A percentile compares a stretch with the other conserved stretches of the same genome.
phyloP scores from a whole-genome alignment of 2,329 filamentous ascomycete genomes.

The Exophiala alcalophila region DNA sequence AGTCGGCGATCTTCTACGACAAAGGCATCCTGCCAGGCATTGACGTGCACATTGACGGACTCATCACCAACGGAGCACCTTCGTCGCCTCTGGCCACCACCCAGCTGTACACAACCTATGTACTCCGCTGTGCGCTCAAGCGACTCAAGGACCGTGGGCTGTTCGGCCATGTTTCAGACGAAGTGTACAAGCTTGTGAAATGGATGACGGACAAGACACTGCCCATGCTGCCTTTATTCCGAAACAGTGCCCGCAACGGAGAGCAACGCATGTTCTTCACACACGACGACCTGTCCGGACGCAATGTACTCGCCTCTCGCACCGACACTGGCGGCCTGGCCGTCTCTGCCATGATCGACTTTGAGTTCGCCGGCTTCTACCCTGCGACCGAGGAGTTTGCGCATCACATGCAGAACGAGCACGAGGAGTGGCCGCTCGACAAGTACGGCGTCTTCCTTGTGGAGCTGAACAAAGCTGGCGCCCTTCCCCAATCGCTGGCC shows the following conservation, averaged over 20 bases:
- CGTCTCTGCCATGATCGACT: slow-evolving; percentile 34
- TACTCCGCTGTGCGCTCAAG: slow-evolving; percentile 9
- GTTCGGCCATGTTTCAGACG: slow-evolving; percentile 15
- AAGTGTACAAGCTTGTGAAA: slow-evolving; percentile 14
- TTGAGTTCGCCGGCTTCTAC: slow-evolving; percentile 35
- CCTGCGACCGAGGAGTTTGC: slow-evolving; percentile 34
- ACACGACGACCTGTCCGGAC: slow-evolving; percentile 30
- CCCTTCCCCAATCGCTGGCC: slow-evolving; percentile 14
- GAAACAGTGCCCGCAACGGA: neutral
- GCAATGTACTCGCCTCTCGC: slow-evolving; percentile 32
- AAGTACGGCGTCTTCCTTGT: slow-evolving; percentile 18
- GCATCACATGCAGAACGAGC: slow-evolving; percentile 20
- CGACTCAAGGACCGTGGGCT: slow-evolving; percentile 14
- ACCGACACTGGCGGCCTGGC: slow-evolving; percentile 14
- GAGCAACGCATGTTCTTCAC: slow-evolving; percentile 29
- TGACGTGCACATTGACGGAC: slow-evolving; percentile 20
- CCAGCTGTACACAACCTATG: slow-evolving; percentile 13
- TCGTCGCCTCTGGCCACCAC: slow-evolving; percentile 9
- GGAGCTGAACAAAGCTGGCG: slow-evolving; percentile 12
- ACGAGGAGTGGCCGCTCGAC: slow-evolving; percentile 22
- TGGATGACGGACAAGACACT: slow-evolving; percentile 18
- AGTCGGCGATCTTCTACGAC: slow-evolving; percentile 18
- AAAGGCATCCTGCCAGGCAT: slow-evolving; percentile 18
- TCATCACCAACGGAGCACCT: slow-evolving; percentile 12
- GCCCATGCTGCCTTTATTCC: slow-evolving; percentile 18